Percentiles rank a stretch among this genome's conserved stretches.
Conservation (phyloP, 768 basidiomycete species). For the Mycena pura region DNA sequence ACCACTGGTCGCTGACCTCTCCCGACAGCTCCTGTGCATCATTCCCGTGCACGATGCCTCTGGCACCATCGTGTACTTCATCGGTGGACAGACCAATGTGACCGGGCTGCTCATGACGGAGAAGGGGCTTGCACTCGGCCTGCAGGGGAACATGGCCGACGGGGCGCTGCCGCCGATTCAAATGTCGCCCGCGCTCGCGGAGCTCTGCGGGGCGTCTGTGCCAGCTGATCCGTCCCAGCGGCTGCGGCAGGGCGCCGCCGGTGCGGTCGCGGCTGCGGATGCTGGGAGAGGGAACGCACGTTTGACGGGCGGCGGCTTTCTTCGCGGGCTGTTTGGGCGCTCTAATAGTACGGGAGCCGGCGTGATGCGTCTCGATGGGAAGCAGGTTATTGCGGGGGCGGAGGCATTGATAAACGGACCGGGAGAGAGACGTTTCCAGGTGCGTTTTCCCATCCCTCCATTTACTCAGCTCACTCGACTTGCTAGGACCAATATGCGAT, state of each 20-base stretch:
- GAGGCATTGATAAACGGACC: conserved; percentile 24
- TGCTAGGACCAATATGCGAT: conserved; percentile 24
- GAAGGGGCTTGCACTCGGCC: not conserved
- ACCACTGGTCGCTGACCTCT: not conserved
- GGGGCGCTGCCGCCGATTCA: not conserved
- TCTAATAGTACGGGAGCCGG: not conserved
- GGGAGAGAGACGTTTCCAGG: conserved; percentile 10
- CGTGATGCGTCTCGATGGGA: not conserved
- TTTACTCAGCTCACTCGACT: not conserved
- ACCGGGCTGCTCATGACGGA: conserved; percentile 22
- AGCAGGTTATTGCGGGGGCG: conserved; percentile 24
- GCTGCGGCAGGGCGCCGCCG: conserved; percentile 8
- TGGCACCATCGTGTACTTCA: conserved; percentile 24
- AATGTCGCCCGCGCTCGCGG: conserved; percentile 23
- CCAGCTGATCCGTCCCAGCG: not conserved
- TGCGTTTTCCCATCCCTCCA: not conserved
- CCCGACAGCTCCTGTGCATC: conserved; percentile 23
- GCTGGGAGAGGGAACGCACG: too few species aligned
- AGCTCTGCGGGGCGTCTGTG: not conserved
- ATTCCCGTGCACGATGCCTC: conserved; percentile 22
- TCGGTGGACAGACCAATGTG: conserved; percentile 28
- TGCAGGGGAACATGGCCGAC: not conserved
- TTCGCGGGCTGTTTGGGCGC: conserved; percentile 23
- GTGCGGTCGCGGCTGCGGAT: not conserved
- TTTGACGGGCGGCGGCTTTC: conserved; percentile 19